phyloP scores from a whole-genome alignment of 1,284 basidiomycete species.

The Pulveroboletus sp. region DNA sequence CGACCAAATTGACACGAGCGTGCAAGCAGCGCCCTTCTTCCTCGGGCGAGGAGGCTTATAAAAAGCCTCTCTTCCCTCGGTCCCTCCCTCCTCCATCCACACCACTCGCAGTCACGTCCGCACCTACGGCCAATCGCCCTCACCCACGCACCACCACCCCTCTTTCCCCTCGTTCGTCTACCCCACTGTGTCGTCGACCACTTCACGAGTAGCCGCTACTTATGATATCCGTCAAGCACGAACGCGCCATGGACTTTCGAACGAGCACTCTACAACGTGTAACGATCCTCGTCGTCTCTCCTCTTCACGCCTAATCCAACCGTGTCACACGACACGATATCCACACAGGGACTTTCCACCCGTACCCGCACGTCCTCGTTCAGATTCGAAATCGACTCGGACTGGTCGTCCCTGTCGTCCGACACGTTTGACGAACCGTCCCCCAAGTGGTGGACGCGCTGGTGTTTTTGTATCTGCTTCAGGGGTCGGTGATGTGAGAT shows the following conservation, averaged over 20 bases:
- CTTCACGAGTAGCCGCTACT: background rate
- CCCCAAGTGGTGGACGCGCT: slow-evolving; percentile 27
- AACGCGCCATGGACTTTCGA: slow-evolving; percentile 14
- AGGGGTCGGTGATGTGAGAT: slow-evolving; percentile 27
- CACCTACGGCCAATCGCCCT: background rate
- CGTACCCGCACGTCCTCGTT: slow-evolving; percentile 18
- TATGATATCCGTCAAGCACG: background rate
- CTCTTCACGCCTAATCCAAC: background rate
- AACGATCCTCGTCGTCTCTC: background rate
- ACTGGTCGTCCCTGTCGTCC: slow-evolving; percentile 27
- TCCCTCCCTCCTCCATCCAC: background rate
- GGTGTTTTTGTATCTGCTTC: slow-evolving; percentile 25
- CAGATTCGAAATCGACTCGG: slow-evolving; percentile 30
- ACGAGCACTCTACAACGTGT: slow-evolving; percentile 17
- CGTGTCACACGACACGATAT: background rate
- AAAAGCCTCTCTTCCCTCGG: slow-evolving; percentile 1
- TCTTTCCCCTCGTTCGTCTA: background rate
- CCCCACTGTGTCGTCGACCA: background rate
- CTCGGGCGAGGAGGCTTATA: slow-evolving; percentile 14
- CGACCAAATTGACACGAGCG: slow-evolving; percentile 1
- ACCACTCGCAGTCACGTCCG: slow-evolving; percentile 5
- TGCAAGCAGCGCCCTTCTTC: slow-evolving; percentile 13
- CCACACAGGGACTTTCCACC: slow-evolving; percentile 10
- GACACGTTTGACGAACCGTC: slow-evolving; percentile 29
- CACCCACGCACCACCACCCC: background rate